Base-by-base conservation (phyloP, 2,329 filamentous ascomycete genomes). In the Epichloe brachyelytri region DNA sequence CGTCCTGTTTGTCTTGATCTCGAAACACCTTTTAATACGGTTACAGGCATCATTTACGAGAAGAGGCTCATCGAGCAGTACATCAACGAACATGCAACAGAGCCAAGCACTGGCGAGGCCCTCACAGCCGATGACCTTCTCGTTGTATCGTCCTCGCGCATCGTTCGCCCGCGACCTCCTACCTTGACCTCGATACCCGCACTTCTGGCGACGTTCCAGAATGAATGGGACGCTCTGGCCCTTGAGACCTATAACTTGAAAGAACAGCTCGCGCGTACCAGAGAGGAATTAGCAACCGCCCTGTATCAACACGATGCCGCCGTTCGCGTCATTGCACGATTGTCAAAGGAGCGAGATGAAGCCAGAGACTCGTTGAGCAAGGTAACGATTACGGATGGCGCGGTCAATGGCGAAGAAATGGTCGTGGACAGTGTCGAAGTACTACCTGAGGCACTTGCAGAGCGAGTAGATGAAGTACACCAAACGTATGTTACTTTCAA, bases 231-330 rank as follows among this genome's bases (percentile, higher is more conserved):
- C 66, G 85, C 90, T 8, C 73, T 96, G 43, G 88, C 91, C 12
- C 75, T 97, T 37, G 93, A 98, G 71, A 87, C 88, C 48, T 96
- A 89, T 67, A 93, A 88, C 58, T 73, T 97, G 54, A 85, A 87
- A 70, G 87, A 96, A 67, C 88, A 95, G 64, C 75, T 98, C 55
- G 78, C 85, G 48, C 87, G 95, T 65, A 95, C 90, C 41, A 78
- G 91, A 57, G 90, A 96, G 70, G 93, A 98, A 72, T 80, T 98
- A 51, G 88, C 88, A 51, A 93, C 88, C 1, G 88, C 93, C 0
- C 76, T 98, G 22, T 98, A 98, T 70, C 91, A 97, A 70, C 88
- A 97, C 61, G 93, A 98, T 74, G 91, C 93, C 2, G 93, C 93
- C n/a, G 83, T 95, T 47, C 79, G 93, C 56, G 93, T 98, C 46